Base-by-base conservation (phyloP, 208 protist genomes). In the Wallacemonas sp. region DNA sequence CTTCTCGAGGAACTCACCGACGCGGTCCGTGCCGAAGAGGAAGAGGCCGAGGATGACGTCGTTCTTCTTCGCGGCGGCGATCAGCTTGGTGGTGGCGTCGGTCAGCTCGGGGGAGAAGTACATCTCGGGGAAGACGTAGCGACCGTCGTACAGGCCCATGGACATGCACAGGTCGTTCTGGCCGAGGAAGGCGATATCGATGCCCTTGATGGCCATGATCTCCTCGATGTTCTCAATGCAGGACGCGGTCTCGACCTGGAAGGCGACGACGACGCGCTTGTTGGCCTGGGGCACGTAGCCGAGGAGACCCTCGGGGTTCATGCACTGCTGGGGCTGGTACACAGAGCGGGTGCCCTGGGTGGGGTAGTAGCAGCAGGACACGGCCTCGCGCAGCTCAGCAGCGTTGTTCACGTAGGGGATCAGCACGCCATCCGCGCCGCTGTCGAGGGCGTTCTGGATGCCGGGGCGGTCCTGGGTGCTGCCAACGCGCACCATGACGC, bases 81-180 rank as follows among this genome's bases (percentile, higher is more conserved):
- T 83, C 39, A 92, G 75, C 70, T 83, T 85, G 9, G 76, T 74
- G 43, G 85, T 91, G 52, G 85, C 85, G 5, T 61, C 81, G 38
- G 73, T 74, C 61, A 91, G 74, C 81, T 91, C 85, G 36, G 72
- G 64, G 34, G 85, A 91, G 65, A 81, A 84, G 76, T 91, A 91
- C 85, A 92, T 92, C 72, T 88, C 61, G 19, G 85, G 85, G 74
- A 92, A 92, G 57, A 83, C 85, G 75, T 92, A 92, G 73, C 81
- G 80, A 61, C 76, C 81, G 68, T 91, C 85, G 68, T 85, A 92
- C 54, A 92, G 80, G 29, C 85, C 85, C 81, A 92, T 85, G 49
- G 85, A 91, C 85, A 91, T 91, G 77, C 85, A 91, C 24, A 91
- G 74, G 66, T 91, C 85, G 68, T 91, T 91, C 79, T 91, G 81